Evolutionary conservation across 73 alveolate species (phyloP).

Genomic region (Loxodes magnus): DNA sequence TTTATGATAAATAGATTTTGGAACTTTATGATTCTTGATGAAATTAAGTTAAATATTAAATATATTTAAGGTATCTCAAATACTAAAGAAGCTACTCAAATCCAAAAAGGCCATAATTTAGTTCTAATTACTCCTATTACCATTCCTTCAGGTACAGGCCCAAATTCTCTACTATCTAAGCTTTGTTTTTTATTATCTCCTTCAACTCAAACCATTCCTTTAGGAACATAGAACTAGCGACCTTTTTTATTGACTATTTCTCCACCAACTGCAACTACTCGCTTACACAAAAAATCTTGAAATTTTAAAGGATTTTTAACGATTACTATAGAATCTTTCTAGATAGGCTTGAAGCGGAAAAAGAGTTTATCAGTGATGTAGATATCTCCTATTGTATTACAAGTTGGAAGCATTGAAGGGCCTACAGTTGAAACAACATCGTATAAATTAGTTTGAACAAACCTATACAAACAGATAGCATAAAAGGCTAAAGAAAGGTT

Average conservation of each 20-base stretch:
- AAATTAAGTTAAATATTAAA: too few species aligned
- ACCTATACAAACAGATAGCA: too few species aligned
- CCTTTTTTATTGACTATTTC: slow-evolving; percentile 1
- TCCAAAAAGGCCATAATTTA: slow-evolving; percentile 35
- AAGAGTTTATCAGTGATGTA: slow-evolving; percentile 1
- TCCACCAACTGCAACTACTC: slow-evolving; percentile 2
- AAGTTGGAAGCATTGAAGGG: slow-evolving; percentile 30
- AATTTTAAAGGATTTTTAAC: slow-evolving; percentile 10
- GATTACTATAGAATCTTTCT: neutral
- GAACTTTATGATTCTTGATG: too few species aligned
- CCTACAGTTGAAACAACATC: slow-evolving; percentile 36
- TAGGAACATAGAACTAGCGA: slow-evolving; percentile 18
- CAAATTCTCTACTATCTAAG: slow-evolving; percentile 30
- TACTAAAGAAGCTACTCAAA: too few species aligned
- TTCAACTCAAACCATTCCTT: slow-evolving; percentile 39
- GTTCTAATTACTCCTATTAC: slow-evolving; percentile 20
- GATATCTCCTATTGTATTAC: slow-evolving; percentile 3
- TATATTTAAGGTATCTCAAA: too few species aligned
- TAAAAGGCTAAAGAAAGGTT: too few species aligned
- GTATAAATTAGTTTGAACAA: slow-evolving; percentile 13
- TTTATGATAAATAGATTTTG: too few species aligned
- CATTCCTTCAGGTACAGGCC: slow-evolving; percentile 29
- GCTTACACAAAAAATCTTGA: slow-evolving; percentile 1
- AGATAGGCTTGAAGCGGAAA: neutral
- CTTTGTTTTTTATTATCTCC: slow-evolving; percentile 33